Conservation (phyloP, 768 basidiomycete species). For the Naganishia randhawae region DNA sequence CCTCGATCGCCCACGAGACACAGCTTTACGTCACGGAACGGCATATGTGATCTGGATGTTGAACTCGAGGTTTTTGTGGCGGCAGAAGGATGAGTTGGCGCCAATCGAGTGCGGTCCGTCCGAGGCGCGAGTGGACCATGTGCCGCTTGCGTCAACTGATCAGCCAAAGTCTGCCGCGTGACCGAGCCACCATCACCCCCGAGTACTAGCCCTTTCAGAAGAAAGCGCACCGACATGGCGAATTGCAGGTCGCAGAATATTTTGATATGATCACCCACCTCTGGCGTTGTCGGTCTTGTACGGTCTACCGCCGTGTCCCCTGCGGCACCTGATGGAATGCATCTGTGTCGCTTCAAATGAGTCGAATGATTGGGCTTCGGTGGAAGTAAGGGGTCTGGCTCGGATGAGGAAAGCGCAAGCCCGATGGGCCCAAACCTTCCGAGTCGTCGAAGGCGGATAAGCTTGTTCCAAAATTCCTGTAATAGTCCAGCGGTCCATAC, state of each 20-base stretch:
- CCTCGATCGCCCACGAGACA: constrained; percentile 38
- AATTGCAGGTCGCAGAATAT: constrained; percentile 37
- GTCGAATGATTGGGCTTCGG: neutral
- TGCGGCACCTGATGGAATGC: neutral
- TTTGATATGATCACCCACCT: constrained; percentile 40
- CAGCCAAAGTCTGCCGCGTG: neutral
- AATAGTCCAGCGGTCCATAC: constrained; percentile 33
- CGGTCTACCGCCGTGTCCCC: neutral
- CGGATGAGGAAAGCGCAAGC: constrained; percentile 36
- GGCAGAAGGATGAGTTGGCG: neutral
- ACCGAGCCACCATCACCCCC: constrained; percentile 13
- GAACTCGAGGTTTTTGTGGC: neutral
- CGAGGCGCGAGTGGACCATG: neutral
- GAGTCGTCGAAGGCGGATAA: constrained; percentile 29
- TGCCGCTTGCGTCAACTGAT: neutral
- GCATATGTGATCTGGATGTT: neutral
- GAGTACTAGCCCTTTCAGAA: constrained; percentile 35
- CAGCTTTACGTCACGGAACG: constrained; percentile 37
- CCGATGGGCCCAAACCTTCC: constrained; percentile 30
- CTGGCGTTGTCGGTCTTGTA: constrained; percentile 30
- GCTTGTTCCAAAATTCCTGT: constrained; percentile 26
- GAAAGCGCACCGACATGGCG: constrained; percentile 35
- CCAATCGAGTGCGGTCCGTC: neutral
- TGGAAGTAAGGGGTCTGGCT: constrained; percentile 42
- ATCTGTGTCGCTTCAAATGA: neutral